Evolutionary conservation across 139 green algal species (phyloP).

Genomic region (Edaphochlamys debaryana): DNA sequence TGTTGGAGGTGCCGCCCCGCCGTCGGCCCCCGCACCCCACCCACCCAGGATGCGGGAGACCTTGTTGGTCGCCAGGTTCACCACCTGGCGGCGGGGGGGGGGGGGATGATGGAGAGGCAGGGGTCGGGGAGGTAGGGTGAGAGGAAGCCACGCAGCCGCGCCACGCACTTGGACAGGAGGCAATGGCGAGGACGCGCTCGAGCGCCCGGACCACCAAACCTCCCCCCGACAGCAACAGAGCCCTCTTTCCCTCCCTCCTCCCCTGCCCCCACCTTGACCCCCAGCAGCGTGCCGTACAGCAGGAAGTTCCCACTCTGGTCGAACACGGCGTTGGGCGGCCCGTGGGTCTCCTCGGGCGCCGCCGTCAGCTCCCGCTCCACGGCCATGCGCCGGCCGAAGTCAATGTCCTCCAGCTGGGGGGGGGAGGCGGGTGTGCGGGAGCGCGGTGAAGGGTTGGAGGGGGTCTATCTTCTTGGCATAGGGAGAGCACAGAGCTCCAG

Average conservation of each 20-base stretch:
- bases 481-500: too few species aligned
- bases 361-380: slow-evolving; percentile 39
- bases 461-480: too few species aligned
- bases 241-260: not conserved
- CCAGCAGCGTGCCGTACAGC: slow-evolving; percentile 90
- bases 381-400: slow-evolving; percentile 87
- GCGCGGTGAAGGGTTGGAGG: too few species aligned
- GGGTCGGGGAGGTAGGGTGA: too few species aligned
- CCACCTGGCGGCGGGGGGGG: slow-evolving; percentile 39
- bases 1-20: too few species aligned
- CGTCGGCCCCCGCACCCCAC: not conserved
- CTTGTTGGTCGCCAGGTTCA: slow-evolving; percentile 92
- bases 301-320: slow-evolving; percentile 95
- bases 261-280: slow-evolving; percentile 84
- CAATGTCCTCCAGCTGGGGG: slow-evolving; percentile 85
- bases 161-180: not conserved
- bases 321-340: slow-evolving; percentile 88
- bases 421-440: not conserved
- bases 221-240: too few species aligned
- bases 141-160: too few species aligned
- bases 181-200: too few species aligned
- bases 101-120: not conserved
- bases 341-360: slow-evolving; percentile 37
- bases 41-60: slow-evolving; percentile 77
- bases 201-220: too few species aligned